phyloP scores from a whole-genome alignment of 495 filamentous ascomycete species.

The Penicillium atrosanguineum region DNA sequence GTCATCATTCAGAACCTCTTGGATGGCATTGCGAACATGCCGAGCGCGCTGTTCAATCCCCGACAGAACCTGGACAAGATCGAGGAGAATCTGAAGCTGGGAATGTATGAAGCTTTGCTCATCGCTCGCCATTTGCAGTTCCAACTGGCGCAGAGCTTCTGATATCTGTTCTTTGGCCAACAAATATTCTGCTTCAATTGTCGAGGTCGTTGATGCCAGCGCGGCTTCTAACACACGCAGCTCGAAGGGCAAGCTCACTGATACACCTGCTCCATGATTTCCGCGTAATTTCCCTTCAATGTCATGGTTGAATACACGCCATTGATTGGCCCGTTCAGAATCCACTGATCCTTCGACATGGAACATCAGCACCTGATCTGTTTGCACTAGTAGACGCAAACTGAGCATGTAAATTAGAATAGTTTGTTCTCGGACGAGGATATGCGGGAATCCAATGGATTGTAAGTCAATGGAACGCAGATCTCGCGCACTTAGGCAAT shows the following conservation, averaged over 20 bases:
- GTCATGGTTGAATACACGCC: conserved; percentile 25
- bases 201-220: conserved; percentile 57
- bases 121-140: conserved; percentile 7
- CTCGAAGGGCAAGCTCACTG: conserved; percentile 61
- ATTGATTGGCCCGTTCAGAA: conserved; percentile 9
- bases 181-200: conserved; percentile 29
- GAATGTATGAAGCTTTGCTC: conserved; percentile 19
- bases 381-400: conserved; percentile 28
- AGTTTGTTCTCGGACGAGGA: conserved; percentile 26
- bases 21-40: conserved; percentile 25
- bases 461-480: conserved; percentile 28
- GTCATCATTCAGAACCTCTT: conserved; percentile 29
- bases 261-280: conserved; percentile 42
- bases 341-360: conserved; percentile 11
- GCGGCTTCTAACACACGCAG: conserved; percentile 79
- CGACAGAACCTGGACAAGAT: conserved; percentile 22
- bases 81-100: conserved; percentile 17
- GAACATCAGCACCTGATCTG: conserved; percentile 25
- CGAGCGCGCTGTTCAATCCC: conserved; percentile 29
- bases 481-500: conserved; percentile 26
- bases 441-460: conserved; percentile 29
- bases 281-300: conserved; percentile 61
- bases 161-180: conserved; percentile 17
- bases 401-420: conserved; percentile 32
- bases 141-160: conserved; percentile 11